A percentile compares a stretch with the other conserved stretches of the same genome.
Conservation (phyloP, 1,284 basidiomycete genomes). For the Xerocomus cyaneibrunnescens region DNA sequence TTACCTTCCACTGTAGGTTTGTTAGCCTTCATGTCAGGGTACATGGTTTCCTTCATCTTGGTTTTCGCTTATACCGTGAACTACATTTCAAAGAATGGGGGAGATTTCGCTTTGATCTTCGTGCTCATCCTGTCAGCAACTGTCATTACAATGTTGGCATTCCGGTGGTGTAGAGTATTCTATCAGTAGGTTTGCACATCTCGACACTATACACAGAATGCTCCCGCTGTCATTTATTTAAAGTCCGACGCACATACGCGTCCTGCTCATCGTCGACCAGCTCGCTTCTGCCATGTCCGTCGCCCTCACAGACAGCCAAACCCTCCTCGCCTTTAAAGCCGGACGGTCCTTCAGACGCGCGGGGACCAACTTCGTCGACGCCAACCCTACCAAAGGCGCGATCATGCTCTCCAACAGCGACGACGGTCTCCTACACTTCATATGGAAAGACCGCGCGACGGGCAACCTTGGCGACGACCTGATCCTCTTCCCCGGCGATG, state of each 20-base stretch:
- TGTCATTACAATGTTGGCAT: too few species aligned
- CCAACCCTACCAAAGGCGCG: conserved; percentile 67
- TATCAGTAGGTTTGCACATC: too few species aligned
- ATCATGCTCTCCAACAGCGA: conserved; percentile 65
- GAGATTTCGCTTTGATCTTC: too few species aligned
- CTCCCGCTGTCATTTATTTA: too few species aligned
- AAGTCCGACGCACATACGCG: conserved; percentile 2
- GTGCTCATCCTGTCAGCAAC: too few species aligned
- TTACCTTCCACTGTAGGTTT: too few species aligned
- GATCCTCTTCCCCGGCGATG: conserved; percentile 77
- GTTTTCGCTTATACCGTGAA: too few species aligned
- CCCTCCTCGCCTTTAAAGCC: conserved; percentile 77
- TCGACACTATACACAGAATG: too few species aligned
- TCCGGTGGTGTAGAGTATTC: too few species aligned
- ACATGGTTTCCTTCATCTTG: too few species aligned
- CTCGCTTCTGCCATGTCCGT: conserved; percentile 23
- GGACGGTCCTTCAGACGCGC: conserved; percentile 70
- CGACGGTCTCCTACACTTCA: conserved; percentile 72
- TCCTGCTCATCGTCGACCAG: background rate
- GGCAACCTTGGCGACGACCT: conserved; percentile 68
- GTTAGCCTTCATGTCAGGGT: too few species aligned
- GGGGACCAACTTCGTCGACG: conserved; percentile 64
- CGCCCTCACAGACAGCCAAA: conserved; percentile 29
- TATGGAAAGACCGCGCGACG: conserved; percentile 71
- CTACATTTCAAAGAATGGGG: too few species aligned